A percentile compares a stretch with the other conserved stretches of the same genome.
Conservation (phyloP, 2,329 filamentous ascomycete species). For the Fusarium sp. region DNA sequence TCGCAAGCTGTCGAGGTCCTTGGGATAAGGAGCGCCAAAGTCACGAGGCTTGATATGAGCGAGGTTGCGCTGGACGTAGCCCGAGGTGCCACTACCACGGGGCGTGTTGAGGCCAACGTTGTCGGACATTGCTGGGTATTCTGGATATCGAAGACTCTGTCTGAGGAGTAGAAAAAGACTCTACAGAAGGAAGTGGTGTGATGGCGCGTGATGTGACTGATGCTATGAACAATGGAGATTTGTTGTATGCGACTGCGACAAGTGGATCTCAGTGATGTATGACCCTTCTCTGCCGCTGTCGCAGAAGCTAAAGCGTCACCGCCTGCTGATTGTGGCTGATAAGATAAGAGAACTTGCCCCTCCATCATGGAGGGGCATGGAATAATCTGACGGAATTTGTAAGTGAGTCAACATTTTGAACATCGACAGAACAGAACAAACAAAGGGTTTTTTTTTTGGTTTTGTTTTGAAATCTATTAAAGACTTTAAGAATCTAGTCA, state of each 20-base stretch:
- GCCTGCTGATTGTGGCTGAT: constrained; percentile 28
- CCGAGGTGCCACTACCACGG: constrained; percentile 93
- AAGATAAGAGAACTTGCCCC: constrained; percentile 36
- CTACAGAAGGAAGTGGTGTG: background rate
- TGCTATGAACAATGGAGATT: constrained; percentile 9
- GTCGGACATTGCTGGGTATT: constrained; percentile 78
- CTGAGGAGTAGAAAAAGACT: background rate
- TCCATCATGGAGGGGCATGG: constrained; percentile 39
- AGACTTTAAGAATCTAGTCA: background rate
- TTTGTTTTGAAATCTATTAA: background rate
- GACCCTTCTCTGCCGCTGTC: constrained; percentile 23
- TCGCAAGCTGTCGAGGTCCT: constrained; percentile 75
- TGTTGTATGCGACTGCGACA: constrained; percentile 23
- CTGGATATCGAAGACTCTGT: no score
- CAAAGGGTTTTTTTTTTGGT: background rate
- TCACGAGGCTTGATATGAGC: constrained; percentile 90
- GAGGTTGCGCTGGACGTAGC: constrained; percentile 96
- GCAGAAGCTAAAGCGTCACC: background rate
- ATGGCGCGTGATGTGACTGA: background rate
- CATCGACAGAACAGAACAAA: background rate
- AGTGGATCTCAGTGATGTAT: constrained; percentile 36
- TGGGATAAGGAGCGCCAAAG: constrained; percentile 80
- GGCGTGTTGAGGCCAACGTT: constrained; percentile 97
- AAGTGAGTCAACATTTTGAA: constrained; percentile 41
- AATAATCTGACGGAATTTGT: constrained; percentile 41